These are phyloP conservation scores for Tetrahymena malaccensis DNA, from an alignment of 73 alveolate genomes.

Conservation along the genomic window DNA sequence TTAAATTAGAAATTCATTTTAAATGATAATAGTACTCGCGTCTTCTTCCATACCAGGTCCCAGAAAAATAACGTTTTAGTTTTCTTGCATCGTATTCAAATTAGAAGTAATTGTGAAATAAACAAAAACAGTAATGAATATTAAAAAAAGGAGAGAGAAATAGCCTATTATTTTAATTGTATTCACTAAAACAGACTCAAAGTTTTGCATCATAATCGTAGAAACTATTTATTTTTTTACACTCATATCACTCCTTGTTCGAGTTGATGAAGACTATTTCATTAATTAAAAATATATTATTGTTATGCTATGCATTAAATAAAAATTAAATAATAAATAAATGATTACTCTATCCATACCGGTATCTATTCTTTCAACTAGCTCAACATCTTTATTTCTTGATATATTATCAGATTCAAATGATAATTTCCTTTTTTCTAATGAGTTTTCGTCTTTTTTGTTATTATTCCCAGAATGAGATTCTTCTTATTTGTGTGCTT, in stretches of 20 bases:
- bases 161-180: not conserved
- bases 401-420: not conserved
- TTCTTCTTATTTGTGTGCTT: not conserved
- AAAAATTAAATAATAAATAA: not conserved
- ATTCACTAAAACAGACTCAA: not conserved
- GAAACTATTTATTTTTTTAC: not conserved
- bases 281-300: not conserved
- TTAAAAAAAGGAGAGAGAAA: not conserved
- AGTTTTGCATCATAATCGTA: not conserved
- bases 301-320: not conserved
- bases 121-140: not conserved
- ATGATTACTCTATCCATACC: not conserved
- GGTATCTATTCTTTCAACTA: not conserved
- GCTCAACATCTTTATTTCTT: not conserved
- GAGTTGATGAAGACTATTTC: not conserved
- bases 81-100: not conserved
- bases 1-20: not conserved
- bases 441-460: not conserved
- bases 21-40: not conserved
- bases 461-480: not conserved
- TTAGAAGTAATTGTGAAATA: not conserved
- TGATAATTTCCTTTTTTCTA: not conserved
- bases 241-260: not conserved
- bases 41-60: not conserved
- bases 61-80: not conserved